Base-by-base conservation (phyloP, 495 filamentous ascomycete genomes). In the Xylaria intraflava region DNA sequence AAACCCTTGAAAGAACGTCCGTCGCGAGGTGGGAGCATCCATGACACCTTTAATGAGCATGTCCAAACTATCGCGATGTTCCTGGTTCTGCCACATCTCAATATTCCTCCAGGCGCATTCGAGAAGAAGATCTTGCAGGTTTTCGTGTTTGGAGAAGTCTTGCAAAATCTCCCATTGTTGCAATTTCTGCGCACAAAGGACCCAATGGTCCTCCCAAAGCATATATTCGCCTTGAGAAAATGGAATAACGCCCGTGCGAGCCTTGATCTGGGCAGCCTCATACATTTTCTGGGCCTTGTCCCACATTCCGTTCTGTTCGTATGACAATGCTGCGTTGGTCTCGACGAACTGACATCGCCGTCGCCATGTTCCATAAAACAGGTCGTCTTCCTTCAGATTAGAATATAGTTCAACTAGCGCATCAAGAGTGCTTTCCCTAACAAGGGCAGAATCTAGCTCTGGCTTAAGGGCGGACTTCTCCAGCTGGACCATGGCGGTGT, bases 121-220 rank as follows among this genome's bases (percentile, higher is more conserved):
- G 16, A 99, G 72, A 19, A 95, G 81, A n/a, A 99, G 82, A 62
- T 99, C 94, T 65, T 96, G 96, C 68, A 94, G 85, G 60, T 97
- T 99, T 62, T 99, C 94, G 54, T 97, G 92, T 68, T 97, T 97
- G n/a, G 94, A 91, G 57, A 95, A 97, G 57, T 99, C 94, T 49
- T 85, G 87, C 24, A 99, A 70, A 50, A 99, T 87, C 49, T 99
- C 94, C 94, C 94, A 99, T 58, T 97, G 94, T 65, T 99, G 94
- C 33, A 99, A 79, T 73, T 97, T 99, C 70, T 97, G 89, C 2
- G 92, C 93, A 65, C 94, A 97, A 36, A 94, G 78, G 30, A 97
- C 81, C 94, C 94, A 99, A 59, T 99, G 94, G 68, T 99, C 94
- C 70, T 99, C 94, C 94, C 94, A 99, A 1, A 99, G 78, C 81